Evolutionary conservation across 257 asterid genomes (phyloP).

Genomic region (Ehretia macrophylla): DNA sequence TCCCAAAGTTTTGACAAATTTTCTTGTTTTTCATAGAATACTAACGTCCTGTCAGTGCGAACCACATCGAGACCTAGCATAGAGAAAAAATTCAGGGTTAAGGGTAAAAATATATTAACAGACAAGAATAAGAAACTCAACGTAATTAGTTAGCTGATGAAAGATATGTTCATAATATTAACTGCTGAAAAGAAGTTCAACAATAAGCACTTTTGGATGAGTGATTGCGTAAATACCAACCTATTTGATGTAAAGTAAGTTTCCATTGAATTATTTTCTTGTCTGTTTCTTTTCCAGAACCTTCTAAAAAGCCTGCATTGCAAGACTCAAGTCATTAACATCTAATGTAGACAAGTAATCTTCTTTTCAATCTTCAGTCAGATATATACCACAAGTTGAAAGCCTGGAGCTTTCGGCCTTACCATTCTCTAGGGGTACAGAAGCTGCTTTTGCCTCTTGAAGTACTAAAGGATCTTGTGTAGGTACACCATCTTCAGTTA

Average conservation of each 20-base stretch:
- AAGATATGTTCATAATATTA: no score
- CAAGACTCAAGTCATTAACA: slow-evolving; percentile 3
- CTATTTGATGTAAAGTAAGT: slow-evolving; percentile 91
- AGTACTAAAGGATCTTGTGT: slow-evolving; percentile 79
- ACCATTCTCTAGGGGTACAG: slow-evolving; percentile 21
- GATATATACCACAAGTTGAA: background rate
- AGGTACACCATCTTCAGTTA: slow-evolving; percentile 86
- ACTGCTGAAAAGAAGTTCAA: no score
- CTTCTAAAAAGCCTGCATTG: slow-evolving; percentile 18
- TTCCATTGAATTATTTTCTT: slow-evolving; percentile 88
- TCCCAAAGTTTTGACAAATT: slow-evolving; percentile 87
- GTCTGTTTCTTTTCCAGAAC: slow-evolving; percentile 36
- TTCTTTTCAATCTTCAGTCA: background rate
- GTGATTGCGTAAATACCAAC: slow-evolving; percentile 31
- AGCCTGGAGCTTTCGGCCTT: slow-evolving; percentile 11
- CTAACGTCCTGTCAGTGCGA: slow-evolving; percentile 83
- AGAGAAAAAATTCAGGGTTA: slow-evolving; percentile 13
- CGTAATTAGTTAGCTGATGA: no score
- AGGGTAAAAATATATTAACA: slow-evolving; percentile 6
- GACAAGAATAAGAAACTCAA: slow-evolving; percentile 5
- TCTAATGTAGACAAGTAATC: background rate
- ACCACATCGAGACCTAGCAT: slow-evolving; percentile 80
- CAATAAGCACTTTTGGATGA: background rate
- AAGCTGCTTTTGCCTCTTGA: slow-evolving; percentile 46
- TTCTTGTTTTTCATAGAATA: slow-evolving; percentile 73